Evolutionary conservation across 2,329 filamentous ascomycete genomes (phyloP), one percentile per base, ranked within the genome.

Genomic region (Diaporthe destruens): DNA sequence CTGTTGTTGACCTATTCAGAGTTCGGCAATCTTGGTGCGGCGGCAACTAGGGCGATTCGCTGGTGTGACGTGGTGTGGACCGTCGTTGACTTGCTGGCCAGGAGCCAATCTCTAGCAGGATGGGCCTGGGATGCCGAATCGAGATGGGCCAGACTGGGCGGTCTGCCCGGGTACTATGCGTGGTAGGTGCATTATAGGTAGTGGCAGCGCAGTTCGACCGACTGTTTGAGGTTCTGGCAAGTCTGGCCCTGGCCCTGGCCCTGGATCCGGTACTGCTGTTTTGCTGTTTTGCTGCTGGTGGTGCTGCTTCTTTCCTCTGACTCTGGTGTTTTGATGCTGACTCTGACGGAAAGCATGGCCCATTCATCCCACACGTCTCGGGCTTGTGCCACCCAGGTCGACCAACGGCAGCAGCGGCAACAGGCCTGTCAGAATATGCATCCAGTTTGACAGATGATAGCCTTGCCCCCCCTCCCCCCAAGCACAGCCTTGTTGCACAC

Each of bases 1-100:
- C 36, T 39, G 36, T 3, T 39, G 36, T n/a, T 20, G 29, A 49
- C 20, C 20, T 59, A 9, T 29, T 20, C 36, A 23, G 9, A 47
- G 55, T 29, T 47, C 42, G 44, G 59, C 59, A 65, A 51, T 65
- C 29, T 65, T 65, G 59, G 61, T 39, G 61, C 44, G n/a, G 61
- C 61, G 61, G 54, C 29, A 42, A 29, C 20, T 36, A 49, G 34
- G 34, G 12, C 29, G 55, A 51, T 61, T 49, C 67, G 32, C 34
- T 61, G 55, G 42, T 39, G 55, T 51, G 54, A 34, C 56, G 67
- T 65, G 44, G 29, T 65, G 44, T 36, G 29, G 44, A 65, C 20
- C 14, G 44, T 51, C 12, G 44, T 36, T 51, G 47, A 51, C 44
- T 25, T 47, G 57, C 12, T 51, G 44, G 61, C 44, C 29, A 23